Evolutionary conservation across 352 stramenopile genomes (phyloP), one percentile per base, ranked within the genome.

Genomic region (Globisporangium lucens): DNA sequence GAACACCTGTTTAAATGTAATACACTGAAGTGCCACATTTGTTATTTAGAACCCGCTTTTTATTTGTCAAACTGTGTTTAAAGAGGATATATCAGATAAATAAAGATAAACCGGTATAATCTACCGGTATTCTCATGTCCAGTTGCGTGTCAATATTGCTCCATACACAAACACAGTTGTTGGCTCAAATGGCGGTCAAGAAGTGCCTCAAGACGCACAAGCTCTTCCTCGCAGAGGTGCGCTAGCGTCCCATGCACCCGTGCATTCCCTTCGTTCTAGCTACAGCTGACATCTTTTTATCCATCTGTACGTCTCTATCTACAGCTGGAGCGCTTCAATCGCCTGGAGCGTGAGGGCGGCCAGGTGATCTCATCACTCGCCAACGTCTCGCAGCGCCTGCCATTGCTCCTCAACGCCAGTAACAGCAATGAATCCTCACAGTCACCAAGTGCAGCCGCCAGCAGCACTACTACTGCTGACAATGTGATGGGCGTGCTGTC

Each of bases 281-380:
- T 17, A 24, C 10, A 12, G 9, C 53, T 47, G 5, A 58, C 22
- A 24, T 60, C n/a, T 33, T 7, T 22, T 55, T 63, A 15, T 27
- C 0, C 20, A 58, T 65, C 17, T 51, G 13, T 38, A 15, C 51
- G 9, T 29, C 47, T n/a, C 1, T 61, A 24, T 4, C 47, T 38
- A 17, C 56, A 88, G 79, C 66, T 86, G 35, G 77, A 79, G 67
- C 80, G 78, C 61, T 87, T 77, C 46, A 46, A 65, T 29, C 72
- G 67, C 2, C 75, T 94, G 46, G 85, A 94, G 66, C 71, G 72
- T 7, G 83, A 94, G 56, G 85, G 83, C 56, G 63, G 71, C 5
- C 80, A 89, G 69, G 83, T 90, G 53, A 61, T 91, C 22, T 83
- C 85, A 36, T 91, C 83, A 15, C 75, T 94, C 36, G 77, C 78